Conservation (phyloP, 208 protist genomes). For the Leptomonas pyrrhocoris region DNA sequence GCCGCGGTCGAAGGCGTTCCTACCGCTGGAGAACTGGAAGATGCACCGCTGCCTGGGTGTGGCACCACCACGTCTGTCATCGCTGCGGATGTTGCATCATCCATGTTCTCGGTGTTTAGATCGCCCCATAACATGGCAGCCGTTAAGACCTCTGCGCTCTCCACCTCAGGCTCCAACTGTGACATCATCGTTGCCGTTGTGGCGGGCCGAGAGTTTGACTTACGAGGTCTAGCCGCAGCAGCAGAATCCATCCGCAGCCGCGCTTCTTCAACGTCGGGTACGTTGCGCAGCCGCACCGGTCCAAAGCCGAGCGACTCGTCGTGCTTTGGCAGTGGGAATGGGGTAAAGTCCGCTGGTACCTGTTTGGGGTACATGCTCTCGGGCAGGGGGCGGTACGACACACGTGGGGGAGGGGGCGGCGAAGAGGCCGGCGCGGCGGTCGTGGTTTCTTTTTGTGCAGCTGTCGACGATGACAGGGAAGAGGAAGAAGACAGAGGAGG, state of each 20-base stretch:
- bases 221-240: neutral
- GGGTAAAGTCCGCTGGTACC: conserved; percentile 66
- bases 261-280: conserved; percentile 76
- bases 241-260: conserved; percentile 34
- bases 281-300: conserved; percentile 72
- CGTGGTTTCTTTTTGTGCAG: neutral
- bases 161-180: neutral
- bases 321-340: conserved; percentile 86
- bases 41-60: neutral
- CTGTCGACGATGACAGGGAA: neutral
- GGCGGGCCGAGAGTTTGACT: no score
- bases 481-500: neutral
- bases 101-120: neutral
- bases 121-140: conserved; percentile 6
- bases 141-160: neutral
- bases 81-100: neutral
- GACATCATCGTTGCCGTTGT: neutral
- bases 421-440: neutral
- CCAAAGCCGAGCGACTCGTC: conserved; percentile 80
- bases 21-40: neutral
- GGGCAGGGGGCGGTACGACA: conserved; percentile 42
- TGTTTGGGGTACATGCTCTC: conserved; percentile 76
- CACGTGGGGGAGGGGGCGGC: conserved; percentile 4
- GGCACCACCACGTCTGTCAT: neutral
- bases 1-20: neutral